Evolutionary conservation across 768 basidiomycete genomes (phyloP).

Genomic region (Trametes cingulata): DNA sequence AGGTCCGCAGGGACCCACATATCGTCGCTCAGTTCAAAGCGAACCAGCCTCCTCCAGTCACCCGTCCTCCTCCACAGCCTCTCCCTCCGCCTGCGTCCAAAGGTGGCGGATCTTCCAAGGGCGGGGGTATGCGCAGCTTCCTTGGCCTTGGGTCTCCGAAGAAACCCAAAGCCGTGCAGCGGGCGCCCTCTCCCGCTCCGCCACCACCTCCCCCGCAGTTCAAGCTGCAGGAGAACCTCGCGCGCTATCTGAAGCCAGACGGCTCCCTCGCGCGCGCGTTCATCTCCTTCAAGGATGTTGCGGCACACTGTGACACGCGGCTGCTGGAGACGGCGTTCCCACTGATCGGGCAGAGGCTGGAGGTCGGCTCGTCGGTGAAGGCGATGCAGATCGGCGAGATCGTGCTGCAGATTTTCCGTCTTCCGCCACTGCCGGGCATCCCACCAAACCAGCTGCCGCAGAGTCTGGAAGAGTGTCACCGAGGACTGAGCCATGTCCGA

Average conservation of each 20-base stretch:
- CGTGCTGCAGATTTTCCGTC: slow-evolving; percentile 84
- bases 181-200: slow-evolving; percentile 35
- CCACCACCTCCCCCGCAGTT: slow-evolving; percentile 40
- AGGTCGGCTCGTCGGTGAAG: slow-evolving; percentile 56
- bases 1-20: slow-evolving; percentile 84
- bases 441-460: slow-evolving; percentile 78
- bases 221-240: slow-evolving; percentile 70
- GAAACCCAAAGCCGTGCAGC: slow-evolving; percentile 45
- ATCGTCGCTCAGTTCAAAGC: slow-evolving; percentile 77
- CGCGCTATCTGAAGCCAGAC: slow-evolving; percentile 79
- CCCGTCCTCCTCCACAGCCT: slow-evolving; percentile 37
- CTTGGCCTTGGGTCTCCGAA: slow-evolving; percentile 67
- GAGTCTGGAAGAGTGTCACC: slow-evolving; percentile 88
- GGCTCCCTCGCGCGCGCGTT: slow-evolving; percentile 88
- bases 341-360: slow-evolving; percentile 72
- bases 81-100: slow-evolving; percentile 54
- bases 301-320: slow-evolving; percentile 77
- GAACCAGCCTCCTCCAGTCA: slow-evolving; percentile 45
- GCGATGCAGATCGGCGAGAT: slow-evolving; percentile 83
- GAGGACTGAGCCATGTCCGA: slow-evolving; percentile 83
- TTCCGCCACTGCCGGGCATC: slow-evolving; percentile 87
- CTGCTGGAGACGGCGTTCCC: slow-evolving; percentile 84
- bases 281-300: slow-evolving; percentile 87
- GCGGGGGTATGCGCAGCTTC: slow-evolving; percentile 68
- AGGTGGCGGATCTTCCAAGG: slow-evolving; percentile 37